phyloP scores from a whole-genome alignment of 2,329 filamentous ascomycete species.

The Xylariomycetidae sp. region DNA sequence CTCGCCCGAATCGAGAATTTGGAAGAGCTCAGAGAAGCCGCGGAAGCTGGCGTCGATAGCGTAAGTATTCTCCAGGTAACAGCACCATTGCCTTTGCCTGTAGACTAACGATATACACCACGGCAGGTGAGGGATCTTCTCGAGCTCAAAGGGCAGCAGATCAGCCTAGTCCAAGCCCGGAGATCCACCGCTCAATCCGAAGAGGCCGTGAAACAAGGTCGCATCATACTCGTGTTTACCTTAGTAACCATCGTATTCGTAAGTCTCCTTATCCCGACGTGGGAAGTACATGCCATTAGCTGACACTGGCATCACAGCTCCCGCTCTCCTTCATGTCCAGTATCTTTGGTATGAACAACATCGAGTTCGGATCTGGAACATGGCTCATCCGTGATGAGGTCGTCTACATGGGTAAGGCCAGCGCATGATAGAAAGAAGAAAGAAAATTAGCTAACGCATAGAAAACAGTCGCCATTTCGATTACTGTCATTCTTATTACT shows the following conservation, averaged over 20 bases:
- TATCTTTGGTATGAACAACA: conserved; percentile 35
- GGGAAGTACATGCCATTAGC: not conserved
- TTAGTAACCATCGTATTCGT: conserved; percentile 32
- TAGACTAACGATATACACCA: conserved; percentile 1
- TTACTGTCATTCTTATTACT: too few relatives aligned
- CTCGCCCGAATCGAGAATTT: conserved; percentile 4
- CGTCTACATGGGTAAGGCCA: too few relatives aligned
- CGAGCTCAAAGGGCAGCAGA: conserved; percentile 30
- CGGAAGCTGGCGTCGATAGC: conserved; percentile 1
- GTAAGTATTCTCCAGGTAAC: not conserved
- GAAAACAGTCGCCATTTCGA: too few relatives aligned
- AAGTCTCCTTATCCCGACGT: conserved; percentile 6
- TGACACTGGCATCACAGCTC: conserved; percentile 16
- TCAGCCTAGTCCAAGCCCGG: conserved; percentile 28
- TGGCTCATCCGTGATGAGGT: conserved; percentile 5
- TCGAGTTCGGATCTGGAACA: conserved; percentile 10
- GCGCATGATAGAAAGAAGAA: too few relatives aligned
- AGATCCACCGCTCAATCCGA: conserved; percentile 24
- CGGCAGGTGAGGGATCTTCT: conserved; percentile 21
- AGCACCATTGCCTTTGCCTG: not conserved
- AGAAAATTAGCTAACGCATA: too few relatives aligned
- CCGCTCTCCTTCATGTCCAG: conserved; percentile 33
- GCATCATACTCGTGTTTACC: conserved; percentile 29
- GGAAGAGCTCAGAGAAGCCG: too few relatives aligned
- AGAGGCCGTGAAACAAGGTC: conserved; percentile 26